Evolutionary conservation across 164 flowering plant genomes (phyloP).

Genomic region (Houttuynia cordata): DNA sequence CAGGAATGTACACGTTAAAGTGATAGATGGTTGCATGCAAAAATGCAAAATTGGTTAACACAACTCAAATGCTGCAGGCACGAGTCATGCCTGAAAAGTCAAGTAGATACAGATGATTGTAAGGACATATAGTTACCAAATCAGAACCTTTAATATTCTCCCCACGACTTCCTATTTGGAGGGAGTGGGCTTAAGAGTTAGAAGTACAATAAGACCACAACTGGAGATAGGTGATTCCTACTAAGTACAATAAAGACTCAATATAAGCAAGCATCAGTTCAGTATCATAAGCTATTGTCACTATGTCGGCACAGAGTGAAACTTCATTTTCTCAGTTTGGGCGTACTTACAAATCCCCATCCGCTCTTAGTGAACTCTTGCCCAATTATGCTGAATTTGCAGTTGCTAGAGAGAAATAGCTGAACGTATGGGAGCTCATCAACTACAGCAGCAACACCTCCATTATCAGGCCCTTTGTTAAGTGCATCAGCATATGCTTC

Average conservation of each 20-base stretch:
- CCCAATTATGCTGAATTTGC: slow-evolving; percentile 37
- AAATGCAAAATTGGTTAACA: no score
- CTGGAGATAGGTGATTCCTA: neutral
- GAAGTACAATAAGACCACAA: neutral
- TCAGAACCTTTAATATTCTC: no score
- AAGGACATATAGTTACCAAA: no score
- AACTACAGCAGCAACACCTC: slow-evolving; percentile 44
- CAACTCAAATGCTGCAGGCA: no score
- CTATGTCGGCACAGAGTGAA: neutral
- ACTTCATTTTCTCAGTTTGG: neutral
- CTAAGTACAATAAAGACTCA: neutral
- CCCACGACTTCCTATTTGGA: no score
- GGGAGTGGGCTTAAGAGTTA: neutral
- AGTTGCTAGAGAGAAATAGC: slow-evolving; percentile 34
- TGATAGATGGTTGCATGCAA: no score
- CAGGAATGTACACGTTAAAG: neutral
- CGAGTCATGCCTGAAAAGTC: no score
- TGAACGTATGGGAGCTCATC: slow-evolving; percentile 49
- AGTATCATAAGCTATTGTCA: neutral
- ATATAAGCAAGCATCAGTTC: neutral
- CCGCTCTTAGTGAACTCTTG: slow-evolving; percentile 41
- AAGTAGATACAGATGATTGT: no score
- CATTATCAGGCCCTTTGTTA: slow-evolving; percentile 18
- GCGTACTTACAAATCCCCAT: slow-evolving; percentile 59
- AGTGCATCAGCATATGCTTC: slow-evolving; percentile 37